Evolutionary conservation across 106 monocot genomes (phyloP).

Genomic region (Dendrobium catenatum): DNA sequence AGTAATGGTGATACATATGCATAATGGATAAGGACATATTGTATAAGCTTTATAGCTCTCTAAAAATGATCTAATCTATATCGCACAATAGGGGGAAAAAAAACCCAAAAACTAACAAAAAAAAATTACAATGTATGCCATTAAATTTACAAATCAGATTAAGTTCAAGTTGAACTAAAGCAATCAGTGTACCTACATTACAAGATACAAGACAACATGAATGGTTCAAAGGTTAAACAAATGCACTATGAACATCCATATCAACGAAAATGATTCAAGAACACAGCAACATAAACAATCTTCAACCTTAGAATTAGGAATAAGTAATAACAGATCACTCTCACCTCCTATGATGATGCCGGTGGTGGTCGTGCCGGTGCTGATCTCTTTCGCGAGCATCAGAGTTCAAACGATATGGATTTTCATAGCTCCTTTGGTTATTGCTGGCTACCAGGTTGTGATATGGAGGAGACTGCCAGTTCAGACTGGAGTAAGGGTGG

Average conservation of each 20-base stretch:
- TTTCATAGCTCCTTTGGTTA: constrained; percentile 19
- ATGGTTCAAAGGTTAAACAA: neutral
- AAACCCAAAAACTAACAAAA: too few relatives aligned
- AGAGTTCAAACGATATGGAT: constrained; percentile 4
- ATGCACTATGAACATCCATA: neutral
- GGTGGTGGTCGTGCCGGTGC: constrained; percentile 24
- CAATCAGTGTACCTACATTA: neutral
- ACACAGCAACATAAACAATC: neutral
- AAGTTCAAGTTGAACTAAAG: neutral
- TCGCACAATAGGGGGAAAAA: too few relatives aligned
- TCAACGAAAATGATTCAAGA: neutral
- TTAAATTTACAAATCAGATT: neutral
- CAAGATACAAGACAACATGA: neutral
- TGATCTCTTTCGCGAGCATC: constrained; percentile 21
- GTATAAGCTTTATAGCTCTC: too few relatives aligned
- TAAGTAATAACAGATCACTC: neutral
- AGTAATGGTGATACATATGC: too few relatives aligned
- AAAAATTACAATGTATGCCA: neutral
- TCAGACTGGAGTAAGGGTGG: constrained; percentile 9
- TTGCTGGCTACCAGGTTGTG: constrained; percentile 5
- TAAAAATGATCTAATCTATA: too few relatives aligned
- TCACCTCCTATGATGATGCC: constrained; percentile 14
- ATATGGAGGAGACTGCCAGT: constrained; percentile 15
- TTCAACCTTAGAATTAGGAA: neutral
- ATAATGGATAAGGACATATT: too few relatives aligned